Percentiles rank a stretch among this genome's conserved stretches.
Evolutionary conservation across 2,329 filamentous ascomycete species (phyloP).

Genomic region (Phyllosticta citriasiana): DNA sequence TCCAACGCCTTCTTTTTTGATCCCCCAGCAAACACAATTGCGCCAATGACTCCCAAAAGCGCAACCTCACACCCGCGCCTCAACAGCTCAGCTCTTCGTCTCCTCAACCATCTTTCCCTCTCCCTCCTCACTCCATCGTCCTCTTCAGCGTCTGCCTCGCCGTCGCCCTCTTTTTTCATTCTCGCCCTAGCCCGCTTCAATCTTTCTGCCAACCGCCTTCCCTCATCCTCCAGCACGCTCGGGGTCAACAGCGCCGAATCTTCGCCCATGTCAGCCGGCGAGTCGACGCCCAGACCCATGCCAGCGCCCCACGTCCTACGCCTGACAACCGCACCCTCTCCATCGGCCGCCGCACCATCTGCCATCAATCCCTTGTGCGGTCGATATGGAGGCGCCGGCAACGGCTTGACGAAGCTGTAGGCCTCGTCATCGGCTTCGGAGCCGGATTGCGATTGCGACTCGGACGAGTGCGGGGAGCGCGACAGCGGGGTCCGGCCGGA

Average conservation of each 20-base stretch:
- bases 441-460: conserved; percentile 63
- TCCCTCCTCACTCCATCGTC: conserved; percentile 28
- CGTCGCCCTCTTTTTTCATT: conserved; percentile 11
- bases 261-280: background rate
- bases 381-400: conserved; percentile 67
- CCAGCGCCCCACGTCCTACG: background rate
- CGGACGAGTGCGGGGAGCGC: background rate
- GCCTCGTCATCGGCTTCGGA: conserved; percentile 95
- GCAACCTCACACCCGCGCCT: conserved; percentile 50
- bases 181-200: conserved; percentile 18
- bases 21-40: conserved; percentile 33
- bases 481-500: background rate
- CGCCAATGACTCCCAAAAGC: conserved; percentile 43
- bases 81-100: conserved; percentile 80
- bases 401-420: conserved; percentile 60
- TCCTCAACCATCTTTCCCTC: conserved; percentile 65
- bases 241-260: conserved; percentile 34
- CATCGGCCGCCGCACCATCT: background rate
- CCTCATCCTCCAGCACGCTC: conserved; percentile 38
- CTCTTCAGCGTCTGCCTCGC: conserved; percentile 11
- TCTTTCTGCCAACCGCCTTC: conserved; percentile 21
- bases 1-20: conserved; percentile 19
- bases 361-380: conserved; percentile 62
- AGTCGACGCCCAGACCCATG: background rate
- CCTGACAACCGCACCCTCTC: background rate